phyloP scores from a whole-genome alignment of 192 early-diverging fungal genomes.

The Entomortierella chlamydospora region DNA sequence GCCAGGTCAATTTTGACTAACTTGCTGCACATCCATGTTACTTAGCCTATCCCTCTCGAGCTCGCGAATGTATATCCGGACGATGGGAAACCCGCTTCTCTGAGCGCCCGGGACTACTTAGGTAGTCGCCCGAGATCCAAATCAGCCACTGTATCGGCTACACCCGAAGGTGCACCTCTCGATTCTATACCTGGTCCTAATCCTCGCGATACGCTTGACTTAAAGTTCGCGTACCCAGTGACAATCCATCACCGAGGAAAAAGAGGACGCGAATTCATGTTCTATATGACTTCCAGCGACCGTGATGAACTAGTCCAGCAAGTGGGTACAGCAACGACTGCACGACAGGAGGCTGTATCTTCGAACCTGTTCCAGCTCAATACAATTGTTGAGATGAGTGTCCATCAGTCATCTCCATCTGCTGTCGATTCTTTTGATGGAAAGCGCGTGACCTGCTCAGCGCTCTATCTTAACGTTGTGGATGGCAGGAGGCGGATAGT shows the following conservation, averaged over 20 bases:
- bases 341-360: slow-evolving; percentile 12
- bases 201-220: too few species aligned
- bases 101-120: neutral
- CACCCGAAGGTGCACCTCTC: neutral
- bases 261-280: slow-evolving; percentile 15
- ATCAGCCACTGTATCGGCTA: neutral
- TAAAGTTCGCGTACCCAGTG: slow-evolving; percentile 4
- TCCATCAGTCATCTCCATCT: slow-evolving; percentile 1
- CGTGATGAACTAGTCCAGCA: slow-evolving; percentile 22
- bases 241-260: slow-evolving; percentile 26
- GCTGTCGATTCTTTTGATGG: slow-evolving; percentile 18
- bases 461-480: slow-evolving; percentile 47
- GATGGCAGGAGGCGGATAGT: slow-evolving; percentile 73
- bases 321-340: slow-evolving; percentile 1
- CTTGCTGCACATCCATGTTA: neutral
- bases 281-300: slow-evolving; percentile 8
- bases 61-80: slow-evolving; percentile 69
- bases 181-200: neutral
- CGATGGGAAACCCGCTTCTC: slow-evolving; percentile 47
- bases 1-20: neutral
- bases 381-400: slow-evolving; percentile 18
- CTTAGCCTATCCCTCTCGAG: slow-evolving; percentile 82
- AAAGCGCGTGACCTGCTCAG: slow-evolving; percentile 22
- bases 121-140: slow-evolving; percentile 2
- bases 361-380: slow-evolving; percentile 16